Conservation (phyloP, 208 protist genomes). For the Wallacemonas rigidus region DNA sequence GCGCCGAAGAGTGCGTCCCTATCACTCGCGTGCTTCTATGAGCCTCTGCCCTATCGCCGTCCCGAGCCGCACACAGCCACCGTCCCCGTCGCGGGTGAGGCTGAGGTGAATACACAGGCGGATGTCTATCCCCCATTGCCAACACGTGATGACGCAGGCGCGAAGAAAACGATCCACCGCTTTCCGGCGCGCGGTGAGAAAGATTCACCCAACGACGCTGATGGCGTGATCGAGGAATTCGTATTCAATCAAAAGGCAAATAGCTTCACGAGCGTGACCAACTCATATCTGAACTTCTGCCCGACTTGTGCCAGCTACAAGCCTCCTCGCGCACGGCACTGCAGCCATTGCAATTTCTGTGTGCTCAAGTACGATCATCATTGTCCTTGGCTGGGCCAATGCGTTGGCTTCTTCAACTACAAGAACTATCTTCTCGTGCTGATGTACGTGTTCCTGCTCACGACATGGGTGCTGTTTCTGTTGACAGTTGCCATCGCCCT, state of each 20-base stretch:
- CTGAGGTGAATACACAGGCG: background rate
- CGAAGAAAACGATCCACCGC: constrained; percentile 6
- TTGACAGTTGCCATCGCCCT: constrained; percentile 46
- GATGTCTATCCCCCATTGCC: constrained; percentile 23
- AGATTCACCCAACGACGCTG: background rate
- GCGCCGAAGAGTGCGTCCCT: constrained; percentile 64
- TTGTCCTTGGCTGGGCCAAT: constrained; percentile 92
- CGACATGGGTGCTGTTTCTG: constrained; percentile 59
- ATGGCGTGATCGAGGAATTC: constrained; percentile 41
- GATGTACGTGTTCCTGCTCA: constrained; percentile 77
- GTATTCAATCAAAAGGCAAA: constrained; percentile 61
- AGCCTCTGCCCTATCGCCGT: constrained; percentile 38
- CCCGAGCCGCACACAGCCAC: background rate
- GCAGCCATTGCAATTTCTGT: constrained; percentile 86
- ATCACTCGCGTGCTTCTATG: constrained; percentile 67
- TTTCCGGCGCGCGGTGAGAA: constrained; percentile 1
- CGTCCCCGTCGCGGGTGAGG: background rate
- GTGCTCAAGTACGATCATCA: constrained; percentile 94
- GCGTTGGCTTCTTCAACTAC: constrained; percentile 94
- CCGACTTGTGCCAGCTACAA: constrained; percentile 85
- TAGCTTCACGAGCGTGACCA: constrained; percentile 62
- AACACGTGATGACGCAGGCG: background rate
- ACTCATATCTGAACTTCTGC: constrained; percentile 73
- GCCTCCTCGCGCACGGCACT: constrained; percentile 88
- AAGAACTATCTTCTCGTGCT: constrained; percentile 88